Percentiles rank a stretch among this genome's conserved stretches.
Evolutionary conservation across 805 yeast genomes (phyloP).

Genomic region (Cyberlindnera amylophila): DNA sequence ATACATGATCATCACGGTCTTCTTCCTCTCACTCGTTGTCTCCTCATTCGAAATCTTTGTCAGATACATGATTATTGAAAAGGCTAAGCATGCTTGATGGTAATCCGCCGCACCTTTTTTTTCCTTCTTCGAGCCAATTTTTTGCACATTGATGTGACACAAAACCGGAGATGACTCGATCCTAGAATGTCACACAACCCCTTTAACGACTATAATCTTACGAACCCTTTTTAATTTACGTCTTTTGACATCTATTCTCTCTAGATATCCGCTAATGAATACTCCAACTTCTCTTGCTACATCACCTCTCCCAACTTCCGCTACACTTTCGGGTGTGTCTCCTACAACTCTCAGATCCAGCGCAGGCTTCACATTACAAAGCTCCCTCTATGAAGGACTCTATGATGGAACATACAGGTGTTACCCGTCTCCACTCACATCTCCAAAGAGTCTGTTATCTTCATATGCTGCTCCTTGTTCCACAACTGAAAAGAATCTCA

Average conservation of each 20-base stretch:
- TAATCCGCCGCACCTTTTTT: background rate
- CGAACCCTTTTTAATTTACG: background rate
- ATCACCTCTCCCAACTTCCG: background rate
- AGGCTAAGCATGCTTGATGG: slow-evolving; percentile 3
- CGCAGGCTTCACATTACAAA: slow-evolving; percentile 1
- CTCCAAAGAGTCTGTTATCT: background rate
- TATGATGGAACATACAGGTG: slow-evolving; percentile 5
- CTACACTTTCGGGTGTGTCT: background rate
- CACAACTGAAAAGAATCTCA: background rate
- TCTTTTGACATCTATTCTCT: background rate
- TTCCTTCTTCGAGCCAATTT: background rate
- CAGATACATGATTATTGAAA: slow-evolving; percentile 46
- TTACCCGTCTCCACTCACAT: background rate
- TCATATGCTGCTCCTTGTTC: background rate
- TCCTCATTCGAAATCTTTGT: slow-evolving; percentile 67
- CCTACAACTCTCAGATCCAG: background rate
- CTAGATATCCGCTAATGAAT: background rate
- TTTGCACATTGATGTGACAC: background rate
- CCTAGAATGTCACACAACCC: background rate
- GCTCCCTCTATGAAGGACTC: slow-evolving; percentile 6
- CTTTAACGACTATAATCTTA: background rate
- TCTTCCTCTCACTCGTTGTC: slow-evolving; percentile 73
- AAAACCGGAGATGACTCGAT: background rate
- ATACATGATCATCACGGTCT: slow-evolving; percentile 80
- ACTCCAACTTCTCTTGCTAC: background rate